These are phyloP conservation scores for Talaromyces liani DNA, from an alignment of 495 filamentous ascomycete species.

Conservation along the genomic window DNA sequence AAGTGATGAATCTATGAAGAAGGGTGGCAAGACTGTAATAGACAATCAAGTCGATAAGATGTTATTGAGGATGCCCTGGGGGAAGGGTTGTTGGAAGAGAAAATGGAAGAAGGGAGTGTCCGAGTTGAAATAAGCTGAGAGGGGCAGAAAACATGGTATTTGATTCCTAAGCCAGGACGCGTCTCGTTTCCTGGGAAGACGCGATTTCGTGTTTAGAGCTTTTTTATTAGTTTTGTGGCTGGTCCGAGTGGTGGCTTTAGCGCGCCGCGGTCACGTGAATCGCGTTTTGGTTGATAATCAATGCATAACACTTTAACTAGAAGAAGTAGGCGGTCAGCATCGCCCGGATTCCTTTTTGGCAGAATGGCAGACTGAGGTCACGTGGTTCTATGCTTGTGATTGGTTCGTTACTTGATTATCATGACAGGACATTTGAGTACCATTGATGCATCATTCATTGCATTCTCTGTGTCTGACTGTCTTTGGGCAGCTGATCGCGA, in stretches of 20 bases:
- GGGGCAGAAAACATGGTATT: slow-evolving; percentile 30
- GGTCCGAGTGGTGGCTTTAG: slow-evolving; percentile 9
- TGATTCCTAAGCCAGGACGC: slow-evolving; percentile 27
- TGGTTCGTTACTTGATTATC: neutral
- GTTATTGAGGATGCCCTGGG: neutral
- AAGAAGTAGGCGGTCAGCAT: neutral
- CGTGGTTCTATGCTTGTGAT: neutral
- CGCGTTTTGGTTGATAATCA: neutral
- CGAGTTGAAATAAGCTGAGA: slow-evolving; percentile 13
- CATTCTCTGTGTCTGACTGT: neutral
- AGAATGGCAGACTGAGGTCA: neutral
- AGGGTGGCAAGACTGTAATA: neutral
- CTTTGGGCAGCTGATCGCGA: neutral
- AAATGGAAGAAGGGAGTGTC: slow-evolving; percentile 22
- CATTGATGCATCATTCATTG: neutral
- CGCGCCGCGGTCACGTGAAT: neutral
- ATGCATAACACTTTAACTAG: neutral
- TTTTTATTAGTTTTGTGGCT: slow-evolving; percentile 23
- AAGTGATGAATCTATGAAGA: neutral
- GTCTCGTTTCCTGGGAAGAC: slow-evolving; percentile 22
- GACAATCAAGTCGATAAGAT: slow-evolving; percentile 4
- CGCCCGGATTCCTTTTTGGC: too few species aligned
- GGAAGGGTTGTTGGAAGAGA: slow-evolving; percentile 8
- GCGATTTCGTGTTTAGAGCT: slow-evolving; percentile 34
- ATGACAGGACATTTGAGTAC: neutral